Base-by-base conservation (phyloP, 2,329 filamentous ascomycete genomes). In the Colletotrichum navitas region DNA sequence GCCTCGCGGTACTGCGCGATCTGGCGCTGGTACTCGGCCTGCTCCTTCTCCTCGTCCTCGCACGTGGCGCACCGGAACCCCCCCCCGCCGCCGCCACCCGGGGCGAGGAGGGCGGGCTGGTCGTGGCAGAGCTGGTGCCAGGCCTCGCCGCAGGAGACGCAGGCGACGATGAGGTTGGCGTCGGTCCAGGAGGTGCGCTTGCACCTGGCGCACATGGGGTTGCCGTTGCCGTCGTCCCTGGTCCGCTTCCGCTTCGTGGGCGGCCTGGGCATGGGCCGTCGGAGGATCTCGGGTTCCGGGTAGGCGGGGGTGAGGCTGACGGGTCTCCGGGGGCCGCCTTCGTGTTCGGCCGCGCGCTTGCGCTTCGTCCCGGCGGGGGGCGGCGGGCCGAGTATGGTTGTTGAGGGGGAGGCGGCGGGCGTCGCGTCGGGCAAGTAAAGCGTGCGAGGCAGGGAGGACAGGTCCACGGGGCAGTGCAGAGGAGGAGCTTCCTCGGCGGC, bases 41-140 rank as follows among this genome's bases (percentile, higher is more conserved):
- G 56, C 26, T 75, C 73, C 29, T 70, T 62, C 7, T 75, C 72
- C 62, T 76, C 75, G 34, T 59, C 49, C 21, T 75, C 41, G 32
- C 75, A 76, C 32, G 69, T 65, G 2, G 39, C 51, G 55, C 76
- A 77, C 56, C 72, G 74, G 63, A 76, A 76, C 10, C 65, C 63
- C 10, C 34, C 34, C 1, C 52, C 61, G 16, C n/a, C 41, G 41
- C 3, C 16, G 41, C 1, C 18, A 16, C 39, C 39, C 11, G 39
- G 5, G 14, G 5, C 14, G 43, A n/a, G 18, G 43, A 10, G 3
- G 7, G 8, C 21, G 43, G 43, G 3, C 47, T 56, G 12, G 26
- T 72, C 72, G 62, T 75, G 74, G 66, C 77, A 78, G 29, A 74
- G 68, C 68, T 77, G 76, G 43, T 78, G 77, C 74, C 75, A 76